Evolutionary conservation across 1,284 basidiomycete species (phyloP).

Genomic region (Sporisorium graminicola): DNA sequence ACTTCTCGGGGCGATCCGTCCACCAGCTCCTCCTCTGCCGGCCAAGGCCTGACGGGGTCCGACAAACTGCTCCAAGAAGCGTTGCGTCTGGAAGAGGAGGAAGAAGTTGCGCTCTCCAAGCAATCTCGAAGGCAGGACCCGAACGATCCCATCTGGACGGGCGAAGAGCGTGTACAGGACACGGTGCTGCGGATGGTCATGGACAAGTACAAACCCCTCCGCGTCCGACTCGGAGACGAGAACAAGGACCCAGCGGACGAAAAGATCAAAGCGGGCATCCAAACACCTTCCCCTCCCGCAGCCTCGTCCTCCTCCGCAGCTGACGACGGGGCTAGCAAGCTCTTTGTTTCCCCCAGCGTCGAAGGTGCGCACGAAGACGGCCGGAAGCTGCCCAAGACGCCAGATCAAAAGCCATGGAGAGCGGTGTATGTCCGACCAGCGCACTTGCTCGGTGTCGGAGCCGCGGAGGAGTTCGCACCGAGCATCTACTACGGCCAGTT

Average conservation of each 20-base stretch:
- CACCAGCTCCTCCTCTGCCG: too few relatives aligned
- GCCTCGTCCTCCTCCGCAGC: background rate
- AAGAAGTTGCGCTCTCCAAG: slow-evolving; percentile 6
- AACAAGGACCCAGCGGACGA: slow-evolving; percentile 39
- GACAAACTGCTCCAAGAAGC: slow-evolving; percentile 37
- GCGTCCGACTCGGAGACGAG: slow-evolving; percentile 9
- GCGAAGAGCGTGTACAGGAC: slow-evolving; percentile 61
- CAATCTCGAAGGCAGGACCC: slow-evolving; percentile 15
- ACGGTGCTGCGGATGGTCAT: slow-evolving; percentile 64
- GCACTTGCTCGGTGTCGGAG: slow-evolving; percentile 26
- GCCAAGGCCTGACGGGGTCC: slow-evolving; percentile 24
- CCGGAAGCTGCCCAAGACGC: slow-evolving; percentile 54
- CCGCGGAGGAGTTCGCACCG: slow-evolving; percentile 21
- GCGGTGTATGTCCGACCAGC: slow-evolving; percentile 60
- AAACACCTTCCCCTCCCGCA: slow-evolving; percentile 20
- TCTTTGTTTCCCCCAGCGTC: background rate
- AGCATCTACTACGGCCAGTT: slow-evolving; percentile 57
- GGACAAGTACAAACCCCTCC: slow-evolving; percentile 65
- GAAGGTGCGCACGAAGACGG: slow-evolving; percentile 39
- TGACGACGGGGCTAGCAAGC: background rate
- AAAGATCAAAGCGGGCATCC: slow-evolving; percentile 45
- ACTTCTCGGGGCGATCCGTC: background rate
- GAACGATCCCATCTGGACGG: slow-evolving; percentile 58
- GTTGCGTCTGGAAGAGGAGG: slow-evolving; percentile 20
- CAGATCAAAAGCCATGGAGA: slow-evolving; percentile 58